These are phyloP conservation scores for Kazachstania martiniae DNA, from an alignment of 805 yeast species.

Conservation along the genomic window DNA sequence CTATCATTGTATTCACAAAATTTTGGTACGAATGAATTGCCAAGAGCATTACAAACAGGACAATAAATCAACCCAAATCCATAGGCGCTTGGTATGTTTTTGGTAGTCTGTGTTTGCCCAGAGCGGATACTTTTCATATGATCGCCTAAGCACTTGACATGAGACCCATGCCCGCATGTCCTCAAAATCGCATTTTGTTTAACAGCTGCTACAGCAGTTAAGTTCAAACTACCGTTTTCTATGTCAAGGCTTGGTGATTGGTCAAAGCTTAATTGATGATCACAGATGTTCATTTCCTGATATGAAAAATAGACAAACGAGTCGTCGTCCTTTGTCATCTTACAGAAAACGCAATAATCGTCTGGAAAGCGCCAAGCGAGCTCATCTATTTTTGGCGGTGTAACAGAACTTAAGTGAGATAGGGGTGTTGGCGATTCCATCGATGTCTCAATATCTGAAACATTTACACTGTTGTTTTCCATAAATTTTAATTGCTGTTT, in stretches of 20 bases:
- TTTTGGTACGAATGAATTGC: conserved; percentile 74
- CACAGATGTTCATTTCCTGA: conserved; percentile 21
- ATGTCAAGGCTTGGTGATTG: conserved; percentile 12
- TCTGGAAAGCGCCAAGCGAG: conserved; percentile 15
- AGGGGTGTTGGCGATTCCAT: conserved; percentile 7
- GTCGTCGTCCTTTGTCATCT: conserved; percentile 22
- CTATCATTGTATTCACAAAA: conserved; percentile 5
- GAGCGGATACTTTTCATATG: conserved; percentile 46
- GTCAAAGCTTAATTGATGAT: conserved; percentile 11
- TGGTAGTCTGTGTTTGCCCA: conserved; percentile 60
- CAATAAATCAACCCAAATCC: conserved; percentile 70
- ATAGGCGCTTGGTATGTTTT: conserved; percentile 69
- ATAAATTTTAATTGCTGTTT: conserved; percentile 72
- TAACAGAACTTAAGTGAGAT: neutral
- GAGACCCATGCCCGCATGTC: conserved; percentile 94
- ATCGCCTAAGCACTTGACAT: conserved; percentile 60
- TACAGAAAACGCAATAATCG: conserved; percentile 26
- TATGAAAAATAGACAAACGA: conserved; percentile 23
- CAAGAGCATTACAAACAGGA: conserved; percentile 82
- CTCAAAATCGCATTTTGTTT: conserved; percentile 13
- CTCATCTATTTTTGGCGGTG: neutral
- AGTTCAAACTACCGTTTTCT: neutral
- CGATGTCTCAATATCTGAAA: conserved; percentile 6
- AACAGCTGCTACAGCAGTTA: too few relatives aligned
- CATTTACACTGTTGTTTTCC: conserved; percentile 34